Evolutionary conservation across 257 asterid species (phyloP), one percentile per base, ranked within the genome.

Genomic region (Leptodermis oblonga): DNA sequence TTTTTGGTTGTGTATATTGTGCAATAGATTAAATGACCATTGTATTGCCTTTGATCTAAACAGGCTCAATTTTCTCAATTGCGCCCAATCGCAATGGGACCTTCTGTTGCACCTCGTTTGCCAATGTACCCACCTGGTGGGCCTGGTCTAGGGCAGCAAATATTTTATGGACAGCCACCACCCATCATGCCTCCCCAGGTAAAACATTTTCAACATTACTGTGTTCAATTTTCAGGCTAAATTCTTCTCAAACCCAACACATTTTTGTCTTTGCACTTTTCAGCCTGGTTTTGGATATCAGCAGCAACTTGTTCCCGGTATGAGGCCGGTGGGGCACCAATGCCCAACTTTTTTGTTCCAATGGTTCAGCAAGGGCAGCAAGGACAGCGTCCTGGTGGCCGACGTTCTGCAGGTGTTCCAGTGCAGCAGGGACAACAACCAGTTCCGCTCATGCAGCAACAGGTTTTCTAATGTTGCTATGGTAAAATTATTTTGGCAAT

Each of bases 241-340:
- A 17, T 62, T 62, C 1, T 31, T 37, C n/a, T 37, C 13, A 15
- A 8, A 20, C 14, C 7, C 5, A 25, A 70, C 68, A 70, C 14
- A 0, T 60, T 39, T 23, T 12, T 20, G 31, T 51, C 2, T 15
- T 28, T 68, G 70, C 59, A 31, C 33, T 70, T 69, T 61, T 31
- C 86, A 90, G 99, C 89, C 95, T 87, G 98, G 97, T 62, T 93
- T 90, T 75, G 99, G 97, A 58, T 93, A 93, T 80, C 99, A 90
- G 69, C 99, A 93, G 87, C 99, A 93, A 73, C 96, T 93, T 67
- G 87, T 93, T 70, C 99, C 99, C 39, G 96, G 96, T 42, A 85
- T 91, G 96, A 85, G 99, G 84, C 97, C 49, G 95, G 74, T 66
- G 97, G 92, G 60, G 89, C 85, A 52, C 91, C 91, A 53, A 81